A percentile compares a stretch with the other conserved stretches of the same genome.
Conservation (phyloP, 371 early-diverging fungal species). For the Quaeritorhiza haematococci region DNA sequence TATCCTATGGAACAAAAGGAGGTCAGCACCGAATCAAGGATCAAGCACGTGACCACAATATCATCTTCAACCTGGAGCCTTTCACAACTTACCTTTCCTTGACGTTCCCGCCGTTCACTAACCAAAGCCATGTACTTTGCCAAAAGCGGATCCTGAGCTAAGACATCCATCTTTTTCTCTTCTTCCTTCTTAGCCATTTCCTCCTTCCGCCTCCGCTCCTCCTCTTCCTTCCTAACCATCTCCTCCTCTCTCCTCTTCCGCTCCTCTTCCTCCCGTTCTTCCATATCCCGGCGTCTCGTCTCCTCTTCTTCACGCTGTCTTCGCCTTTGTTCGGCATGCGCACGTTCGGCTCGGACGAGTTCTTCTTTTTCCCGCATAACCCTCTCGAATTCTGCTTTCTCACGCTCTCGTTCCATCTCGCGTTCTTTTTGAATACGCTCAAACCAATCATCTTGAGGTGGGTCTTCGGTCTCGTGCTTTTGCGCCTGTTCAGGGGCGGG, state of each 20-base stretch:
- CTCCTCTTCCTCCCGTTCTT: background rate
- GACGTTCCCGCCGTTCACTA: constrained; percentile 25
- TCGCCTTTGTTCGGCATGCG: background rate
- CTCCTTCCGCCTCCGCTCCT: background rate
- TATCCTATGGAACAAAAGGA: no score
- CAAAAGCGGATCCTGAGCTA: constrained; percentile 33
- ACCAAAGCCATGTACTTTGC: constrained; percentile 37
- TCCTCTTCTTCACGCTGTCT: background rate
- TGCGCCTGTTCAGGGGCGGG: constrained; percentile 4
- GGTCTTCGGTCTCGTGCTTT: constrained; percentile 5
- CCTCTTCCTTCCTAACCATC: constrained; percentile 12
- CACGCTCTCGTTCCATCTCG: no score
- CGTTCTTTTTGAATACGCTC: constrained; percentile 8
- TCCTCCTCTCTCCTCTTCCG: constrained; percentile 7
- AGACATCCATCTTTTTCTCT: background rate
- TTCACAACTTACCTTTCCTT: constrained; percentile 8
- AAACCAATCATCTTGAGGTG: background rate
- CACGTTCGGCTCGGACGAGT: background rate
- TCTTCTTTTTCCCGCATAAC: constrained; percentile 11
- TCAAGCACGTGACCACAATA: no score
- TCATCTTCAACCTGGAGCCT: no score
- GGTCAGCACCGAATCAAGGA: no score
- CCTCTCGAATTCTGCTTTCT: no score
- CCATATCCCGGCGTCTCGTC: background rate
- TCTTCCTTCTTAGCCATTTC: constrained; percentile 19